A percentile compares a stretch with the other conserved stretches of the same genome.
These are phyloP conservation scores for Diaporthe nobilis DNA, from an alignment of 2,329 filamentous ascomycete genomes.

Conservation along the genomic window DNA sequence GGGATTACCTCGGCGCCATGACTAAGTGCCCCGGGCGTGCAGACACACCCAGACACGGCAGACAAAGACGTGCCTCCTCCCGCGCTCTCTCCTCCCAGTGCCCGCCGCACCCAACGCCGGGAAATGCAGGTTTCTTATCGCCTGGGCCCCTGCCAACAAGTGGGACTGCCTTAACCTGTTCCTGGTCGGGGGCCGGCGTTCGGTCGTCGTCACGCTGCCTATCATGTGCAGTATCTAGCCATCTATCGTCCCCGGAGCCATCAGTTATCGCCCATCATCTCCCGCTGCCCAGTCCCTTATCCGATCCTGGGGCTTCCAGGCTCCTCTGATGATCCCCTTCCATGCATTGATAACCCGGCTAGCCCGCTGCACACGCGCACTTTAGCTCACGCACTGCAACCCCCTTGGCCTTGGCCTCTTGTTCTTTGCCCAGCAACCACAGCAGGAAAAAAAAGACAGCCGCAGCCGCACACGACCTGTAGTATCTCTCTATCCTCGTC, in stretches of 20 bases:
- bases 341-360: slow-evolving; percentile 31
- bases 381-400: slow-evolving; percentile 30
- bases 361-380: slow-evolving; percentile 21
- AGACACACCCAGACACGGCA: neutral
- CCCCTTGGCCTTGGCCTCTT: slow-evolving; percentile 18
- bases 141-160: slow-evolving; percentile 9
- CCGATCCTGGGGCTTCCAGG: slow-evolving; percentile 2
- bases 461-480: neutral
- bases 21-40: slow-evolving; percentile 19
- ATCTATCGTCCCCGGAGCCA: neutral
- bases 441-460: slow-evolving; percentile 3
- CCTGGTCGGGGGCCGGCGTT: neutral
- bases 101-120: neutral
- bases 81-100: neutral
- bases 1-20: slow-evolving; percentile 24
- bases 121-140: slow-evolving; percentile 22
- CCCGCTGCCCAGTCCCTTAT: slow-evolving; percentile 11
- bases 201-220: slow-evolving; percentile 17
- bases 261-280: slow-evolving; percentile 8
- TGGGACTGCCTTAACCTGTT: neutral
- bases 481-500: neutral
- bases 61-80: neutral
- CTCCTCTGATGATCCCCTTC: neutral
- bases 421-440: neutral
- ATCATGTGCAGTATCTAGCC: neutral